These are phyloP conservation scores for Peltaster fructicola DNA, from an alignment of 2,329 filamentous ascomycete species.

Conservation along the genomic window DNA sequence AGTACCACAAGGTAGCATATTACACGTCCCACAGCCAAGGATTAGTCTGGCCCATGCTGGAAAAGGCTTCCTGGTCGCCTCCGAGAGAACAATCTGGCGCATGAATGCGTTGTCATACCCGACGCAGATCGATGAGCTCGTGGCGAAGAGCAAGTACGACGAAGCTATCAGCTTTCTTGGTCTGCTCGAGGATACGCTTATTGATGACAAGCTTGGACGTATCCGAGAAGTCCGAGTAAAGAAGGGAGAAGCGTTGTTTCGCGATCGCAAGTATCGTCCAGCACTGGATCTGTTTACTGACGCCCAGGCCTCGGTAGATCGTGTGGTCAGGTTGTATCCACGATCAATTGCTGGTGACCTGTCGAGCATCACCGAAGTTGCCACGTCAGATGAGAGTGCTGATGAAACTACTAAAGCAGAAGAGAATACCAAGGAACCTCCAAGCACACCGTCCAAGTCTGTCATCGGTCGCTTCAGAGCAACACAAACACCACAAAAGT, in stretches of 20 bases:
- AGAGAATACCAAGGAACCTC: slow-evolving; percentile 16
- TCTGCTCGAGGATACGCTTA: slow-evolving; percentile 82
- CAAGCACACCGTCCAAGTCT: slow-evolving; percentile 19
- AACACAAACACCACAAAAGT: too few species aligned
- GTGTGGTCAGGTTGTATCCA: slow-evolving; percentile 74
- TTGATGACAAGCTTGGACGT: slow-evolving; percentile 64
- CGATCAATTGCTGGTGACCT: slow-evolving; percentile 66
- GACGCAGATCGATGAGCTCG: slow-evolving; percentile 67
- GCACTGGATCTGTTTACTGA: slow-evolving; percentile 84
- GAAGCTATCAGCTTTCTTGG: slow-evolving; percentile 79
- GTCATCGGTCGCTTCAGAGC: slow-evolving; percentile 28
- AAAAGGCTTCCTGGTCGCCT: slow-evolving; percentile 87
- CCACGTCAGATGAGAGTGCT: slow-evolving; percentile 26
- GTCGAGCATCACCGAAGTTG: slow-evolving; percentile 36
- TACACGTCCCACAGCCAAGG: slow-evolving; percentile 85
- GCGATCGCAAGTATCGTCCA: slow-evolving; percentile 62
- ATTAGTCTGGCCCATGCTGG: slow-evolving; percentile 89
- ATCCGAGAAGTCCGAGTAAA: slow-evolving; percentile 76
- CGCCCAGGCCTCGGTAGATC: slow-evolving; percentile 73
- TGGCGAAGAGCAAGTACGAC: slow-evolving; percentile 57
- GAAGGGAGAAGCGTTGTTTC: slow-evolving; percentile 76
- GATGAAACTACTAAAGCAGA: slow-evolving; percentile 15
- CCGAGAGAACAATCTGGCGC: slow-evolving; percentile 83
- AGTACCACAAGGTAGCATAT: slow-evolving; percentile 61
- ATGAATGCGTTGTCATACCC: slow-evolving; percentile 91